A percentile compares a stretch with the other conserved stretches of the same genome.
Evolutionary conservation across 352 stramenopile genomes (phyloP).

Genomic region (Phytophthora boehmeriae): DNA sequence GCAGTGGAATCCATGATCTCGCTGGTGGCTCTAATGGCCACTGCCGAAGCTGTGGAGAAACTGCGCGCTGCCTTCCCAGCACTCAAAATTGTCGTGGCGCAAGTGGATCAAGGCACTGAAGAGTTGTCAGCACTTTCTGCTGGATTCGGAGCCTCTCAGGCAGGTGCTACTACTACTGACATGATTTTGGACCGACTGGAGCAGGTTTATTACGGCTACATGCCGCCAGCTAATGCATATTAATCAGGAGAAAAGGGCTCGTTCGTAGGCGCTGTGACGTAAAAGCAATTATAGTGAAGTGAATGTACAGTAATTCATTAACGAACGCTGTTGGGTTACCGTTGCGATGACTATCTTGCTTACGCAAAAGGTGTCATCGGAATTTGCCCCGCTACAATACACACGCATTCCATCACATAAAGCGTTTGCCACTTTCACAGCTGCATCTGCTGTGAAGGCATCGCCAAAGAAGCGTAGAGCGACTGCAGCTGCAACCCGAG

Average conservation of each 20-base stretch:
- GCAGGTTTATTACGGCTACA: conserved; percentile 28
- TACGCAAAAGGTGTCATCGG: neutral
- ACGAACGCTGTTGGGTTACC: neutral
- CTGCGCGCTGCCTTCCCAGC: conserved; percentile 39
- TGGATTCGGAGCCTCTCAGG: conserved; percentile 1
- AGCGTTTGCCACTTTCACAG: neutral
- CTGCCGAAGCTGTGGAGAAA: conserved; percentile 38
- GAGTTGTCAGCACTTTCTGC: conserved; percentile 11
- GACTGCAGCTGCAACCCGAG: conserved; percentile 30
- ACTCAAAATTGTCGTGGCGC: conserved; percentile 39
- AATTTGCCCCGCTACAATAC: too few relatives aligned
- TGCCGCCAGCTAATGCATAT: conserved; percentile 18
- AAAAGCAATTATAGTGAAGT: conserved; percentile 17
- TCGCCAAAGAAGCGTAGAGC: conserved; percentile 37
- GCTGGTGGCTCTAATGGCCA: conserved; percentile 49
- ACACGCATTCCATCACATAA: neutral
- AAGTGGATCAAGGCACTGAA: conserved; percentile 33
- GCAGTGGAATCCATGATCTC: conserved; percentile 51
- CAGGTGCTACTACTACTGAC: conserved; percentile 19
- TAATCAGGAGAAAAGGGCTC: conserved; percentile 6
- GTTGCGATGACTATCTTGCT: too few relatives aligned
- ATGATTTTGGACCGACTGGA: conserved; percentile 41
- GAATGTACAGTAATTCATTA: conserved; percentile 22
- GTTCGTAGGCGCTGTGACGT: neutral
- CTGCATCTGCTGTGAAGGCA: conserved; percentile 2